Base-by-base conservation (phyloP, 495 filamentous ascomycete species). In the Podospora conica region DNA sequence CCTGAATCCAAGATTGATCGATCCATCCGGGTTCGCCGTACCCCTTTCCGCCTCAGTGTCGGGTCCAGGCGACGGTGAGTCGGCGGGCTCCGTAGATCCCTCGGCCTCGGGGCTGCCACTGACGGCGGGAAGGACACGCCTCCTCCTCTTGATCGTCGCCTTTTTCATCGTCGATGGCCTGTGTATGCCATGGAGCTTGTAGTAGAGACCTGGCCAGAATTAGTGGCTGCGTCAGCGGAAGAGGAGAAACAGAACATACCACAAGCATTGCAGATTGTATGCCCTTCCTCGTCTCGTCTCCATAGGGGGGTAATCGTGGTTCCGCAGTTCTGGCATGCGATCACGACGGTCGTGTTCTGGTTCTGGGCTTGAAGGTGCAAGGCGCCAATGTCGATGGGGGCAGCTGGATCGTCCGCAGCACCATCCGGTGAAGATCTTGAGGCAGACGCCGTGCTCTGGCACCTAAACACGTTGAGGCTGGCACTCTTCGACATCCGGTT, bases 181-280 rank as follows among this genome's bases (percentile, higher is more conserved):
- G 78, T 96, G 94, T 59, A 90, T 87, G 62, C 93, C 93, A 73
- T 98, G 95, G 1, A 98, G 87, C 75, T 98, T 98, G 77, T 96
- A 91, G 73, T 98, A 98, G n/a, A 98, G 80, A 29, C 93, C 93
- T 97, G 27, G 7, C 9, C 20, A 48, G 65, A 22, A 66, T 76
- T 40, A 76, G 68, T 48, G 40, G 3, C 15, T 22, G 21, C 8
- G 15, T 58, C 40, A 18, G 24, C 3, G 11, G 8, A 21, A 24
- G 9, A 5, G n/a, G 7, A 21, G 28, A 15, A 9, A 53, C n/a
- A 12, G 9, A 67, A 83, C 91, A 72, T 85, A 96, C 95, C 95
- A 77, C 95, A 98, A 61, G 95, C 95, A 80, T 98, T 98, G 80
- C 95, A 98, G 66, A 98, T 98, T 5, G 93, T 97, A 81, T 97